Evolutionary conservation across 352 stramenopile genomes (phyloP), one percentile per base, ranked within the genome.

Genomic region (Thraustotheca clavata): DNA sequence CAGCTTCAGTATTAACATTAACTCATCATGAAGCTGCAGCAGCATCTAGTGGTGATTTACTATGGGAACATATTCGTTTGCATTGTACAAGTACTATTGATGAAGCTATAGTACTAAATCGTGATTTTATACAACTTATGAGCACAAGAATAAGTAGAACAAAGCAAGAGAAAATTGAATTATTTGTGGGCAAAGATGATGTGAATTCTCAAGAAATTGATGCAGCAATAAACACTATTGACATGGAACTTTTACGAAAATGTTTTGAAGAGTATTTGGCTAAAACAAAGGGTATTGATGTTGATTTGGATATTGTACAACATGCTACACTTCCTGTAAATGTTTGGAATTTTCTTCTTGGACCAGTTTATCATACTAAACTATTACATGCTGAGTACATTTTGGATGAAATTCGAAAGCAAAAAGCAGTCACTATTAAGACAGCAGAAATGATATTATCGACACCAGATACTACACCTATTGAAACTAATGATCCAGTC

Each of bases 321-420:
- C 39, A n/a, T 16, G 46, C 27, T 11, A 65, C 57, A 33, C 57
- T 50, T 29, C 20, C 38, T 9, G 29, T 54, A 24, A 54, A 65
- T 46, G 41, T 55, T 27, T 65, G 57, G 57, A 27, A 65, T 9
- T 65, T 65, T 38, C 20, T 65, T 33, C 35, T 65, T 14, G 24
- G 29, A 18, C 57, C 57, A 7, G 57, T 65, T 4, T 38, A 65
- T n/a, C 57, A 48, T 20, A 65, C 57, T 1, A 27, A 46, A 3
- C 40, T 65, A 18, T 20, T 65, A 24, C 57, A 65, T 32, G 36
- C 29, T 5, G 35, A 65, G 4, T 65, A 27, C 29, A 4, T 65
- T 29, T 32, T 65, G 14, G 38, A 43, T 18, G 38, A 43, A 20
- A 43, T 43, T 20, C 16, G 16, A 16, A 43, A 43, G 38, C 16